Evolutionary conservation across 371 early-diverging fungal genomes (phyloP).

Genomic region (Mortierella sp.): DNA sequence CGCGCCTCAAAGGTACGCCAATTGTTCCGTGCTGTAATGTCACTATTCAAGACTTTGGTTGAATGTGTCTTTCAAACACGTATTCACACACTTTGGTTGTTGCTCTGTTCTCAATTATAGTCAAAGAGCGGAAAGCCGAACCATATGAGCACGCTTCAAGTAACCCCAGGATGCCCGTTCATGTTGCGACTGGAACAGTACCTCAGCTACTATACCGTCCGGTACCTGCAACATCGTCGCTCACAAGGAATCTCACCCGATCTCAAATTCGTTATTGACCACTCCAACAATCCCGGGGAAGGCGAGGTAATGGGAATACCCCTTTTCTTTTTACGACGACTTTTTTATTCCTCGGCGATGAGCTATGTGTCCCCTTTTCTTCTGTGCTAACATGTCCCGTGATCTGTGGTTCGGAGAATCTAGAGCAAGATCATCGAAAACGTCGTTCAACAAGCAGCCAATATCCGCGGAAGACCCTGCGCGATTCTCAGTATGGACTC

Average conservation of each 20-base stretch:
- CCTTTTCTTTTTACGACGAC: too few species aligned
- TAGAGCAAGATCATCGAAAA: slow-evolving; percentile 58
- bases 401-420: not conserved
- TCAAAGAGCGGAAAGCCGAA: slow-evolving; percentile 7
- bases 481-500: slow-evolving; percentile 57
- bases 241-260: slow-evolving; percentile 38
- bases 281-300: slow-evolving; percentile 56
- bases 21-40: not conserved
- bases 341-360: not conserved
- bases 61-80: not conserved
- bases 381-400: not conserved
- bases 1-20: slow-evolving; percentile 33
- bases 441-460: slow-evolving; percentile 41
- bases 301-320: slow-evolving; percentile 39
- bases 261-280: slow-evolving; percentile 58
- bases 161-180: slow-evolving; percentile 58
- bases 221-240: slow-evolving; percentile 50
- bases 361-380: not conserved
- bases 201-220: slow-evolving; percentile 51
- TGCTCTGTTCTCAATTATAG: not conserved
- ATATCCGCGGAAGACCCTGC: slow-evolving; percentile 52
- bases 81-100: not conserved
- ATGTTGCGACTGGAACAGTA: slow-evolving; percentile 55
- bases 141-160: slow-evolving; percentile 47
- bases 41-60: not conserved